These are phyloP conservation scores for Cryoendolithus antarcticus DNA, from an alignment of 2,329 filamentous ascomycete species.

Conservation along the genomic window DNA sequence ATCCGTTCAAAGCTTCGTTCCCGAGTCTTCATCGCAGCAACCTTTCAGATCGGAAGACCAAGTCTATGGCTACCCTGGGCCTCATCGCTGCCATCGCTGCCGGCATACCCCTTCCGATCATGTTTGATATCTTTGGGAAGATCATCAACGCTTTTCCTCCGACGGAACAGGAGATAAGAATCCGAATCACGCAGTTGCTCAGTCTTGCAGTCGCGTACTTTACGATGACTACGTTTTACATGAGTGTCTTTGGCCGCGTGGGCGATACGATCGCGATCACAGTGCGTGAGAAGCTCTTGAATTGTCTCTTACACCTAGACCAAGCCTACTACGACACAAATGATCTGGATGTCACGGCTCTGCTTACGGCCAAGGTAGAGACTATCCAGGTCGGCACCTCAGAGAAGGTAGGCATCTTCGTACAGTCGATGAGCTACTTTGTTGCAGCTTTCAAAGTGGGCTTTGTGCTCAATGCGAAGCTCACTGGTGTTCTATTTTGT, in stretches of 20 bases:
- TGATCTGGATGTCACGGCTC: conserved; percentile 36
- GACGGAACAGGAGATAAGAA: conserved; percentile 29
- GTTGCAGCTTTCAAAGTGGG: conserved; percentile 33
- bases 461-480: conserved; percentile 31
- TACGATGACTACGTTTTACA: conserved; percentile 37
- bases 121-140: conserved; percentile 34
- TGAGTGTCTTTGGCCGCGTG: conserved; percentile 37
- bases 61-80: conserved; percentile 22
- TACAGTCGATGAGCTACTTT: conserved; percentile 35
- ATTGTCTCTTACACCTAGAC: conserved; percentile 38
- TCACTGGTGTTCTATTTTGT: conserved; percentile 33
- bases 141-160: conserved; percentile 41
- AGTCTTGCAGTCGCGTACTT: conserved; percentile 38
- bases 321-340: conserved; percentile 40
- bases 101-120: conserved; percentile 29
- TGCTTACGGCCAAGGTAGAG: conserved; percentile 34
- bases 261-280: conserved; percentile 38
- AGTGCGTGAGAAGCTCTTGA: conserved; percentile 34
- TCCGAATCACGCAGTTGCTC: conserved; percentile 31
- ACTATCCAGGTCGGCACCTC: conserved; percentile 35
- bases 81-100: conserved; percentile 27
- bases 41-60: conserved; percentile 29
- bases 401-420: conserved; percentile 36
- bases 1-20: conserved; percentile 38
- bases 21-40: conserved; percentile 33